Percentiles rank a stretch among this genome's conserved stretches.
Evolutionary conservation across 169 alveolate genomes (phyloP).

Genomic region (Cystoisospora suis): DNA sequence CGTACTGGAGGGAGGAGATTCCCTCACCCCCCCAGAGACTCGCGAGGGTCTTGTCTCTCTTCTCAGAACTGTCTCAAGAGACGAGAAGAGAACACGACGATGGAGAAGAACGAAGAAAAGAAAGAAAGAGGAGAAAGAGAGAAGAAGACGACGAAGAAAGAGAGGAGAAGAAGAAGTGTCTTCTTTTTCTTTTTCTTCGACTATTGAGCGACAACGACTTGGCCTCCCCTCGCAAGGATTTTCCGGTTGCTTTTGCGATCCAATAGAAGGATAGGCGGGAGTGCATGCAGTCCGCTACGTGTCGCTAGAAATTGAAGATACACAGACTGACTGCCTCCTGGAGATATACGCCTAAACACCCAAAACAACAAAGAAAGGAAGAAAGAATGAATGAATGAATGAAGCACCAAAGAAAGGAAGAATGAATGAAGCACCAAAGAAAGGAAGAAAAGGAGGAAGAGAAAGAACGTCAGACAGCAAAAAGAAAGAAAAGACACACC

Average conservation of each 20-base stretch:
- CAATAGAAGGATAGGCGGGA: slow-evolving; percentile 45
- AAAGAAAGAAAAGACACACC: too few species aligned
- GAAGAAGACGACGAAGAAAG: neutral
- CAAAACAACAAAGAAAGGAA: neutral
- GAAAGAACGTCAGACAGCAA: too few species aligned
- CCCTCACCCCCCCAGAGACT: too few species aligned
- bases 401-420: neutral
- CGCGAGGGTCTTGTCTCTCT: too few species aligned
- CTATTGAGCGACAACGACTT: slow-evolving; percentile 31
- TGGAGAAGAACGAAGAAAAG: neutral
- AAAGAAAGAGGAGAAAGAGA: neutral
- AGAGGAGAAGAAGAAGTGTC: neutral
- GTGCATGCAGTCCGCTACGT: slow-evolving; percentile 48
- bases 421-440: neutral
- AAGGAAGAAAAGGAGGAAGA: neutral
- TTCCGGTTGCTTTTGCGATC: slow-evolving; percentile 34
- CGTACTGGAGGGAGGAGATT: too few species aligned
- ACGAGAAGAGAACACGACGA: neutral
- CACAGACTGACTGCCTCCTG: slow-evolving; percentile 51
- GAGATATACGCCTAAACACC: slow-evolving; percentile 38
- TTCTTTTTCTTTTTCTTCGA: too few species aligned
- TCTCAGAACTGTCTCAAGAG: too few species aligned
- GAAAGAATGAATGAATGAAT: neutral
- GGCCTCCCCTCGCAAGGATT: slow-evolving; percentile 45
- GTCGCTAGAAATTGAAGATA: slow-evolving; percentile 55